Percentiles rank a stretch among this genome's conserved stretches.
phyloP scores from a whole-genome alignment of 1,284 basidiomycete species.

The Leccinum subfulvum region DNA sequence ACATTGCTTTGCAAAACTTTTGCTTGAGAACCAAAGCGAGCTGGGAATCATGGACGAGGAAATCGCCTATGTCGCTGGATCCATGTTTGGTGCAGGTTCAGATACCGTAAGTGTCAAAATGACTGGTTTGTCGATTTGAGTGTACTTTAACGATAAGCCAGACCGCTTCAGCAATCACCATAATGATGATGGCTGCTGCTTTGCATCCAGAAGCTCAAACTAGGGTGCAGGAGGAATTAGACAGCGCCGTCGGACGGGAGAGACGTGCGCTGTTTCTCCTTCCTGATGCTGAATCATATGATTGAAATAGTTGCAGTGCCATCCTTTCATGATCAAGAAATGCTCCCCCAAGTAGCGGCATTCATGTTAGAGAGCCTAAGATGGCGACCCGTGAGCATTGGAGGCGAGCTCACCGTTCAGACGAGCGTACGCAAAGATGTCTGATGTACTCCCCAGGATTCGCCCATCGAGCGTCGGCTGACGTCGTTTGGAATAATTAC shows the following conservation, averaged over 20 bases:
- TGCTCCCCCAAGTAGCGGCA: slow-evolving; percentile 27
- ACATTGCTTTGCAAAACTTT: slow-evolving; percentile 19
- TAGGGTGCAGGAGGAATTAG: slow-evolving; percentile 43
- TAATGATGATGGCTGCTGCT: slow-evolving; percentile 47
- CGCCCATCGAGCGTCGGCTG: slow-evolving; percentile 54
- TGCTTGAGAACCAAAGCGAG: slow-evolving; percentile 24
- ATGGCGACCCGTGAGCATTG: slow-evolving; percentile 33
- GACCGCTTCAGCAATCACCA: slow-evolving; percentile 35
- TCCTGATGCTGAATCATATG: not conserved
- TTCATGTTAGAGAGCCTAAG: slow-evolving; percentile 32
- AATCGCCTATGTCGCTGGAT: slow-evolving; percentile 37
- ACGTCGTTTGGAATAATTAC: slow-evolving; percentile 56
- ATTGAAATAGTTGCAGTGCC: slow-evolving; percentile 17
- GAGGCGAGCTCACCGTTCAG: slow-evolving; percentile 9
- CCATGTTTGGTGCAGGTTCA: slow-evolving; percentile 41
- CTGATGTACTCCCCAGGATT: slow-evolving; percentile 37
- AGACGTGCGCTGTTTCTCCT: slow-evolving; percentile 27
- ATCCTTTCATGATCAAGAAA: slow-evolving; percentile 22
- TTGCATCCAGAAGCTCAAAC: slow-evolving; percentile 38
- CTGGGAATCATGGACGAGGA: slow-evolving; percentile 16
- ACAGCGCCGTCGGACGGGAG: slow-evolving; percentile 38
- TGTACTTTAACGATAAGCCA: not conserved
- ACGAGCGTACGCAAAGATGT: not conserved
- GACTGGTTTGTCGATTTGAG: not conserved
- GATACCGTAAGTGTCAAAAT: slow-evolving; percentile 34